Conservation (phyloP, 352 stramenopile genomes). For the Globisporangium sylvaticum region DNA sequence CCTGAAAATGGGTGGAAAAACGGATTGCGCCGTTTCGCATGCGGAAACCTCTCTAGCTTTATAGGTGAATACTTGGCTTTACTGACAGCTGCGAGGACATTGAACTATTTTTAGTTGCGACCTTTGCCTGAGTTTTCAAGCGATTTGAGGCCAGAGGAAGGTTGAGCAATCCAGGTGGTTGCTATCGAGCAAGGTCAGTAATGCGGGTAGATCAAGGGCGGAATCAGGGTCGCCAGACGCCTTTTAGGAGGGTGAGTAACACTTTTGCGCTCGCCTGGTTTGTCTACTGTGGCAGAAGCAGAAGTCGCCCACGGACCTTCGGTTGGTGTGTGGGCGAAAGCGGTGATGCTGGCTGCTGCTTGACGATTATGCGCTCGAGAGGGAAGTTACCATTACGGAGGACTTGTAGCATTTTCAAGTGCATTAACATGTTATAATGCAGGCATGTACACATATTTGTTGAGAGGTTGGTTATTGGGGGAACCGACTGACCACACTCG, state of each 20-base stretch:
- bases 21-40: not conserved
- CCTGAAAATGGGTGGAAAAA: not conserved
- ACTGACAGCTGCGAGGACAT: not conserved
- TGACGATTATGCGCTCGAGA: not conserved
- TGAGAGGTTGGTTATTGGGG: not conserved
- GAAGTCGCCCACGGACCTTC: not conserved
- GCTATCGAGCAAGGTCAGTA: not conserved
- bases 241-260: not conserved
- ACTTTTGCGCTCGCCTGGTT: not conserved
- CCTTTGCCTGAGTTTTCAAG: not conserved
- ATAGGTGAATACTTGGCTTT: not conserved
- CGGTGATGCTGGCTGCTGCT: not conserved
- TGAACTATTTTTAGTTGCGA: conserved; percentile 2
- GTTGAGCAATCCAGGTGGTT: not conserved
- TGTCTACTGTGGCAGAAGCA: not conserved
- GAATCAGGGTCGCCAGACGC: not conserved
- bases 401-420: too few relatives aligned
- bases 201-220: not conserved
- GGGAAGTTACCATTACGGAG: not conserved
- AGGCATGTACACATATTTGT: too few relatives aligned
- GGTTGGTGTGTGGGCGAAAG: not conserved
- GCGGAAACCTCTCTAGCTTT: not conserved
- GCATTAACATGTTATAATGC: too few relatives aligned
- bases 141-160: not conserved
- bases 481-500: conserved; percentile 4